Percentiles rank a stretch among this genome's conserved stretches.
These are phyloP conservation scores for Naganishia kalamii DNA, from an alignment of 768 basidiomycete species.

Conservation along the genomic window DNA sequence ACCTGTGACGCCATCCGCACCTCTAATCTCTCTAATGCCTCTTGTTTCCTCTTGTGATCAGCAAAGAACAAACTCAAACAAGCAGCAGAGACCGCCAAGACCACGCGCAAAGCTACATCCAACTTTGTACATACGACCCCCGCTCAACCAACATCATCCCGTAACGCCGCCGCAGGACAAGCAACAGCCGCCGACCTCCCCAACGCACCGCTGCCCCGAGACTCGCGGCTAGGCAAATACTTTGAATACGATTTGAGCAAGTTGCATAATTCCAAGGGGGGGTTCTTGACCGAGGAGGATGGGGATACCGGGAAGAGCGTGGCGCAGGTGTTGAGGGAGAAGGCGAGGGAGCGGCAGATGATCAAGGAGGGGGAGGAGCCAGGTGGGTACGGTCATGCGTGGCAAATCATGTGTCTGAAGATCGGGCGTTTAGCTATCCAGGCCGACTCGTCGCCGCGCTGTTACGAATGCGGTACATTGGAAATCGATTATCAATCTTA, in stretches of 20 bases:
- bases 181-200: slow-evolving; percentile 2
- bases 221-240: slow-evolving; percentile 62
- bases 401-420: neutral
- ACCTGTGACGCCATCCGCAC: neutral
- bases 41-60: neutral
- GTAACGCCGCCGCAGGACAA: slow-evolving; percentile 19
- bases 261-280: slow-evolving; percentile 94
- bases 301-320: slow-evolving; percentile 63
- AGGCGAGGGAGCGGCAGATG: slow-evolving; percentile 70
- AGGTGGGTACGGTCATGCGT: slow-evolving; percentile 27
- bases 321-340: slow-evolving; percentile 66
- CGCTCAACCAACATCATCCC: slow-evolving; percentile 9
- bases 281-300: slow-evolving; percentile 87
- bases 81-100: slow-evolving; percentile 28
- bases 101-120: neutral
- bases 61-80: slow-evolving; percentile 31
- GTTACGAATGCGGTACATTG: slow-evolving; percentile 74
- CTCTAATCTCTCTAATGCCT: neutral
- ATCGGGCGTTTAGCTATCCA: slow-evolving; percentile 58
- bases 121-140: slow-evolving; percentile 7
- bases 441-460: slow-evolving; percentile 70
- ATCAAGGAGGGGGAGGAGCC: slow-evolving; percentile 53
- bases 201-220: slow-evolving; percentile 34
- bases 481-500: slow-evolving; percentile 78
- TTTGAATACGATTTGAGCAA: slow-evolving; percentile 96